Percentiles rank a stretch among this genome's conserved stretches.
Conservation (phyloP, 73 alveolate genomes). For the Stentor coeruleus region DNA sequence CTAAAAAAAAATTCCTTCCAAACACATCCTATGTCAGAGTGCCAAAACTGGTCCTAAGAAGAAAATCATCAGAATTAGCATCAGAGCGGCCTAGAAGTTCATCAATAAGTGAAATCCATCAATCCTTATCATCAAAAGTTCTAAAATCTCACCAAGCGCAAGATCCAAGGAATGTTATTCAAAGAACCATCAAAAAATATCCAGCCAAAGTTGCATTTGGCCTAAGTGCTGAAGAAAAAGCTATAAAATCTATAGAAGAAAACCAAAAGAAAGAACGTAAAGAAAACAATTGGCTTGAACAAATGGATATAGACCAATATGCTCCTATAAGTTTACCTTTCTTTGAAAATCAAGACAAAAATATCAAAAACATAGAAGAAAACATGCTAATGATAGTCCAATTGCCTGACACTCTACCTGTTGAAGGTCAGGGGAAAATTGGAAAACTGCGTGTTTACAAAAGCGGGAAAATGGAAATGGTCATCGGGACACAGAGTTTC, state of each 20-base stretch:
- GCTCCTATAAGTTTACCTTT: constrained; percentile 17
- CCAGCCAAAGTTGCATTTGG: constrained; percentile 15
- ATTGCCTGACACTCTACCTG: neutral
- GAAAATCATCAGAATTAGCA: constrained; percentile 18
- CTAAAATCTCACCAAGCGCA: neutral
- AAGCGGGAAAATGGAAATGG: constrained; percentile 8
- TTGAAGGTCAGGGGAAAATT: neutral
- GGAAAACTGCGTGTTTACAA: constrained; percentile 3
- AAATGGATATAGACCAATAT: neutral
- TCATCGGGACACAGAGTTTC: constrained; percentile 7
- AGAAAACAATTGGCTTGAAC: constrained; percentile 1
- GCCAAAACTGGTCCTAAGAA: neutral
- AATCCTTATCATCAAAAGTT: neutral
- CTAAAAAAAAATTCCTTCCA: neutral
- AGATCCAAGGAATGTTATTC: neutral
- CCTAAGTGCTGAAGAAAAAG: neutral
- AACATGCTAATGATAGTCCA: neutral
- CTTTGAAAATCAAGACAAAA: neutral
- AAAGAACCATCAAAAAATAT: neutral
- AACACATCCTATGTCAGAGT: neutral
- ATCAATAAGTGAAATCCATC: neutral
- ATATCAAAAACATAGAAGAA: neutral
- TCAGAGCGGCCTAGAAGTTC: constrained; percentile 6
- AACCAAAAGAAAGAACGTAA: neutral
- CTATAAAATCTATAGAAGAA: neutral